Evolutionary conservation across 75 land plant genomes (phyloP), one percentile per base, ranked within the genome.

Genomic region (Pinus albicaulis): DNA sequence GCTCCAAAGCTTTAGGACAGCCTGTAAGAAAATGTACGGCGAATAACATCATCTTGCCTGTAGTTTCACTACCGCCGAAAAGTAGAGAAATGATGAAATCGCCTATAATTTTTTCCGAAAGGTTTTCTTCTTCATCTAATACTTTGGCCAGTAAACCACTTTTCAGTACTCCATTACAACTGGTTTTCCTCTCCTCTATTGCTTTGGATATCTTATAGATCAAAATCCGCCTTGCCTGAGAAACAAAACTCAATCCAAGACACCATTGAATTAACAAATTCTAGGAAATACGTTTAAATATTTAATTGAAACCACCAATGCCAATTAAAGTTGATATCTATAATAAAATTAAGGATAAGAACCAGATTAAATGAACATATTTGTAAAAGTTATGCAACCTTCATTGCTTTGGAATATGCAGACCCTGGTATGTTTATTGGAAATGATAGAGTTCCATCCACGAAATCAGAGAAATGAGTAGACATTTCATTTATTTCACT

Each of bases 351-450:
- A 41, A 3, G 44, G 5, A 41, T 41, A 41, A 6, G 5, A 2
- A 6, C 44, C 7, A 4, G n/a, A 4, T 66, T 8, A 17, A 66
- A 36, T 5, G 3, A 44, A 36, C 3, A 7, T 16, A 31, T 64
- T 2, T 5, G 3, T 6, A 7, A 34, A 7, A 3, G 31, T 3
- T 38, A n/a, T 34, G 20, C 20, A 38, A 85, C 85, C 89, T 88
- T 88, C 81, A 86, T 86, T 74, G 83, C 91, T 28, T 76, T 83
- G 73, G 72, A 76, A 56, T 79, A 89, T 12, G 88, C 73, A 55
- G 80, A 81, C 1, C 86, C 88, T 31, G 83, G 80, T 36, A 89
- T 55, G 2, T 86, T 83, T 59, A 89, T 77, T 16, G 91, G 91
- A 61, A 83, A 12, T n/a, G 87, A 85, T 6, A 85, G 77, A 74